Conservation (phyloP, 495 filamentous ascomycete species). For the Penicillium herquei region DNA sequence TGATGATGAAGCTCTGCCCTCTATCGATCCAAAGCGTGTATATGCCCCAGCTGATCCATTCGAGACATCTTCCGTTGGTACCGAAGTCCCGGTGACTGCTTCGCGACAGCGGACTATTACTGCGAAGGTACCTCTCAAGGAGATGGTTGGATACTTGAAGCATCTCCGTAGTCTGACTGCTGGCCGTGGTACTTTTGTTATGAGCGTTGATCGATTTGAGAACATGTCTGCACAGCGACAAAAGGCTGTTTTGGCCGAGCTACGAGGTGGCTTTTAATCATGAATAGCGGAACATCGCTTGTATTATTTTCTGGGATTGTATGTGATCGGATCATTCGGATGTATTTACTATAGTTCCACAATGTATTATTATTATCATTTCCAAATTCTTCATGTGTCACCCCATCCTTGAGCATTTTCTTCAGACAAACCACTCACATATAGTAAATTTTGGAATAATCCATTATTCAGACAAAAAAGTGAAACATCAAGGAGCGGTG, state of each 20-base stretch:
- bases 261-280: slow-evolving; percentile 39
- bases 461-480: too few species aligned
- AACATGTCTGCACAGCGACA: slow-evolving; percentile 67
- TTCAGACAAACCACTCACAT: too few species aligned
- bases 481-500: too few species aligned
- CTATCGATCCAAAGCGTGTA: slow-evolving; percentile 66
- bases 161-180: slow-evolving; percentile 84
- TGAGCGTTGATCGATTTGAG: slow-evolving; percentile 90
- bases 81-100: slow-evolving; percentile 20
- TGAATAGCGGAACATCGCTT: not conserved
- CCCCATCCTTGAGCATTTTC: too few species aligned
- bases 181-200: slow-evolving; percentile 87
- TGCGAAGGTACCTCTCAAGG: slow-evolving; percentile 85
- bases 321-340: not conserved
- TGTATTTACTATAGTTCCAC: not conserved
- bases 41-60: slow-evolving; percentile 89
- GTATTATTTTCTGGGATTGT: too few species aligned
- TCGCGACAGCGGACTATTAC: slow-evolving; percentile 60
- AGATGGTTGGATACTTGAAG: slow-evolving; percentile 96
- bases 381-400: not conserved
- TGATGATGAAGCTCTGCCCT: slow-evolving; percentile 28
- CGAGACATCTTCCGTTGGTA: slow-evolving; percentile 43
- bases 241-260: slow-evolving; percentile 53
- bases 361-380: not conserved
- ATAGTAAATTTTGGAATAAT: too few species aligned